phyloP scores from a whole-genome alignment of 139 green algal genomes.

The Pseudopediastrum boryanum region DNA sequence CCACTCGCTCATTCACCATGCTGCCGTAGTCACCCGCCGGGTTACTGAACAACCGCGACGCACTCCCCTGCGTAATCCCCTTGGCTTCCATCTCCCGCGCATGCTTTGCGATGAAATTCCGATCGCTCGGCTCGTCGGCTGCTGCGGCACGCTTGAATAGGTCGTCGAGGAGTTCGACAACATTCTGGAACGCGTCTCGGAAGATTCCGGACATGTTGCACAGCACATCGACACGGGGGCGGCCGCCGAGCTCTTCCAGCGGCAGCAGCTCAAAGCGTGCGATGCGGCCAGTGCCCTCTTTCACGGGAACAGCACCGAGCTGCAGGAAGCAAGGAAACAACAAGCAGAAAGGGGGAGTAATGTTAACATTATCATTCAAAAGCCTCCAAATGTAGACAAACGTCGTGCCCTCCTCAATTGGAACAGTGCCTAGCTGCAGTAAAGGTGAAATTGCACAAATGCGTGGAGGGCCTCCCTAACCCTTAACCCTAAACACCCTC shows the following conservation, averaged over 20 bases:
- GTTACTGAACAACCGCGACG: conserved; percentile 59
- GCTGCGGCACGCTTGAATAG: conserved; percentile 81
- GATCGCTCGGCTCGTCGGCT: conserved; percentile 78
- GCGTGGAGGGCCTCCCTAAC: too few relatives aligned
- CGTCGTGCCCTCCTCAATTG: too few relatives aligned
- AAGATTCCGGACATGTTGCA: conserved; percentile 98
- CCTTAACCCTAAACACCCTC: too few relatives aligned
- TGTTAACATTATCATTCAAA: too few relatives aligned
- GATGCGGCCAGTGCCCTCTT: conserved; percentile 88
- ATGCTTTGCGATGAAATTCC: conserved; percentile 97
- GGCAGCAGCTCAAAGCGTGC: conserved; percentile 84
- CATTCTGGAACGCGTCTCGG: conserved; percentile 74
- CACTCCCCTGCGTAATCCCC: conserved; percentile 10
- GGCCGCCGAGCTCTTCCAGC: conserved; percentile 71
- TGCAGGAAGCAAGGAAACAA: neutral
- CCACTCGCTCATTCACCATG: conserved; percentile 99
- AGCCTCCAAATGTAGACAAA: too few relatives aligned
- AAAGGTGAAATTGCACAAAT: too few relatives aligned
- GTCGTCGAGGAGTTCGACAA: conserved; percentile 97
- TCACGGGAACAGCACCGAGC: conserved; percentile 81
- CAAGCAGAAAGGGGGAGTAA: conserved; percentile 48
- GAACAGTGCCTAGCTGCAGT: too few relatives aligned
- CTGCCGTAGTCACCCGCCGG: conserved; percentile 94
- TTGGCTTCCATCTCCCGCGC: conserved; percentile 66
- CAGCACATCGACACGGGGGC: conserved; percentile 92